Percentiles rank a stretch among this genome's conserved stretches.
Evolutionary conservation across 2,329 filamentous ascomycete species (phyloP).

Genomic region (Mariannaea sp.): DNA sequence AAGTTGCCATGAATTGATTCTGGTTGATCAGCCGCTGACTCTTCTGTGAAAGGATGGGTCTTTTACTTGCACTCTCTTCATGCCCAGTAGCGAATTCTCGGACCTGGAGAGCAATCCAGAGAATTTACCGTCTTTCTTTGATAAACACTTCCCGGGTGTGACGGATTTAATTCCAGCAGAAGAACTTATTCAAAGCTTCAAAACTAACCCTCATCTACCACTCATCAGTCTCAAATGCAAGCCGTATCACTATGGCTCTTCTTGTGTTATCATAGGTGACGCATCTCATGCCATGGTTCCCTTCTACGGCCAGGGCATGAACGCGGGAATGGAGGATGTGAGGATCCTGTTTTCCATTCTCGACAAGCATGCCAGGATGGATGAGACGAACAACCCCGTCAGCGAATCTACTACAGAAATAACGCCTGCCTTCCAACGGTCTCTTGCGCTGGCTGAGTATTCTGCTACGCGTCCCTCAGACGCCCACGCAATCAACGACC

Average conservation of each 20-base stretch:
- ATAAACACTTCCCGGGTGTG: slow-evolving; percentile 84
- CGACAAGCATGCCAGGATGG: slow-evolving; percentile 64
- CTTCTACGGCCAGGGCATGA: slow-evolving; percentile 98
- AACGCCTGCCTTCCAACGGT: slow-evolving; percentile 60
- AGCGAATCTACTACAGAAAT: slow-evolving; percentile 42
- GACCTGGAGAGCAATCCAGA: slow-evolving; percentile 67
- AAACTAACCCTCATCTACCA: slow-evolving; percentile 83
- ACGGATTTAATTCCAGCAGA: slow-evolving; percentile 69
- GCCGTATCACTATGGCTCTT: slow-evolving; percentile 80
- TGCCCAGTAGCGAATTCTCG: slow-evolving; percentile 72
- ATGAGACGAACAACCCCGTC: slow-evolving; percentile 50
- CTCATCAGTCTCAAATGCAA: slow-evolving; percentile 92
- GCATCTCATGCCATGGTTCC: slow-evolving; percentile 98
- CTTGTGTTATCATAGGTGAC: slow-evolving; percentile 86
- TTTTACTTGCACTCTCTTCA: slow-evolving; percentile 94
- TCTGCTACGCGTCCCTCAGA: slow-evolving; percentile 75
- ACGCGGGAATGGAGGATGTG: slow-evolving; percentile 93
- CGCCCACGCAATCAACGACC: slow-evolving; percentile 87
- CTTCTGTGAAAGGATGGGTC: slow-evolving; percentile 70
- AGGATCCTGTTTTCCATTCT: slow-evolving; percentile 82
- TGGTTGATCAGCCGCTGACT: slow-evolving; percentile 23
- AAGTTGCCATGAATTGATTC: slow-evolving; percentile 31
- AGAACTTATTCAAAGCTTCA: slow-evolving; percentile 76
- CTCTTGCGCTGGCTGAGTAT: slow-evolving; percentile 75
- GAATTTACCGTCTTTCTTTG: slow-evolving; percentile 73